Evolutionary conservation across 108 stramenopile species (phyloP).

Genomic region (Aurantiochytrium sp.): DNA sequence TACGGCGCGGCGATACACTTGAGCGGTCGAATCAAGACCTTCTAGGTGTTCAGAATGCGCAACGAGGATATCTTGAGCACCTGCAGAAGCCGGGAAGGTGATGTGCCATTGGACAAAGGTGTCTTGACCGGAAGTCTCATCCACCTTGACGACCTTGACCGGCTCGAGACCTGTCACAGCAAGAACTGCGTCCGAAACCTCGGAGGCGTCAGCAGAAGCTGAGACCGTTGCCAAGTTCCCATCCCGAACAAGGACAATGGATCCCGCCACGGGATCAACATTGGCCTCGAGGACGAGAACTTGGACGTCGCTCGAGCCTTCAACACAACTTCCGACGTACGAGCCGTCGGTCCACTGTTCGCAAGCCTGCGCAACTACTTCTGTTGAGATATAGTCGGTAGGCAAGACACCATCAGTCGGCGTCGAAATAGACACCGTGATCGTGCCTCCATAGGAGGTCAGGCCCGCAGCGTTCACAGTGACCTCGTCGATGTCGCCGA

Average conservation of each 20-base stretch:
- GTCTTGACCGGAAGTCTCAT: neutral
- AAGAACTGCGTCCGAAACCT: neutral
- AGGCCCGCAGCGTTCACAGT: neutral
- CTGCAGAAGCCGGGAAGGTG: conserved; percentile 28
- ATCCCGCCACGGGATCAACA: neutral
- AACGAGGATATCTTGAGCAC: conserved; percentile 18
- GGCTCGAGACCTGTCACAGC: neutral
- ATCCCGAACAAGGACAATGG: conserved; percentile 19
- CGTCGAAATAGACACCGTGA: neutral
- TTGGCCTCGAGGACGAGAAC: conserved; percentile 27
- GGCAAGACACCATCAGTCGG: neutral
- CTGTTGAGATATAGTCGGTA: neutral
- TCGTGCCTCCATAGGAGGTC: neutral
- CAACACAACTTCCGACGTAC: neutral
- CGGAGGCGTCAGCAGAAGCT: neutral
- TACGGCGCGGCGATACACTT: conserved; percentile 29
- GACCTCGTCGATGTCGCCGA: neutral
- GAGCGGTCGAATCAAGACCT: conserved; percentile 23
- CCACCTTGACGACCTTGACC: conserved; percentile 19
- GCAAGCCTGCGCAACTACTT: neutral
- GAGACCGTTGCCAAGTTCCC: neutral
- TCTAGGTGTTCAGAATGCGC: conserved; percentile 21
- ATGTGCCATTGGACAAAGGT: conserved; percentile 25
- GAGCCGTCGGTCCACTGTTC: neutral
- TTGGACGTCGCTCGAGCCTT: conserved; percentile 26